Conservation (phyloP, 2,329 filamentous ascomycete species). For the Paecilomyces niveus region DNA sequence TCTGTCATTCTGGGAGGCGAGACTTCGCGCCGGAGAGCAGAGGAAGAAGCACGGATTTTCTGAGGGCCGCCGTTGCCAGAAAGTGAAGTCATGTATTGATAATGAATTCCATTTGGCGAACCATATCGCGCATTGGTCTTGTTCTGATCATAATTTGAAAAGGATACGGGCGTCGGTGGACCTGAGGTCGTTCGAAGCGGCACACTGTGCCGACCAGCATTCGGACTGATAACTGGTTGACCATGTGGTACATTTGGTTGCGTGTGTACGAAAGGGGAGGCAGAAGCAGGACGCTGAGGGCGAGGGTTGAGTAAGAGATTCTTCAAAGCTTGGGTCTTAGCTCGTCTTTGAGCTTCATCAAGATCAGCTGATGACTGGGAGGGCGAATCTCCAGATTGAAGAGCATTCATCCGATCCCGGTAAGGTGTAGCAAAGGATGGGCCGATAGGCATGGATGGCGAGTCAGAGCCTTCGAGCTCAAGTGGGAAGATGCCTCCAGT, state of each 20-base stretch:
- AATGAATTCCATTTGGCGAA: conserved; percentile 12
- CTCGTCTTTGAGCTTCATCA: conserved; percentile 33
- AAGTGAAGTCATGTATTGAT: conserved; percentile 16
- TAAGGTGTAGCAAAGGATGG: conserved; percentile 60
- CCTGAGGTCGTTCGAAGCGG: conserved; percentile 27
- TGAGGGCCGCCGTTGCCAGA: conserved; percentile 12
- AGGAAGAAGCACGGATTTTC: conserved; percentile 20
- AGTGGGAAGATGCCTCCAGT: conserved; percentile 56
- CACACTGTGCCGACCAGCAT: conserved; percentile 22
- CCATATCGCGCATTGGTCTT: conserved; percentile 4
- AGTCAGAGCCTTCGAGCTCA: conserved; percentile 59
- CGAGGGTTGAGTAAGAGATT: conserved; percentile 37
- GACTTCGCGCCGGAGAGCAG: conserved; percentile 25
- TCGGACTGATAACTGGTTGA: conserved; percentile 11
- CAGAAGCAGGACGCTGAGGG: conserved; percentile 27
- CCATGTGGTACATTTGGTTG: conserved; percentile 12
- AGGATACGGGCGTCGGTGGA: conserved; percentile 19
- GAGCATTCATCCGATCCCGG: conserved; percentile 38
- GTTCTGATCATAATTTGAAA: conserved; percentile 11
- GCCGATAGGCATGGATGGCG: conserved; percentile 48
- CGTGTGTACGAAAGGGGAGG: conserved; percentile 18
- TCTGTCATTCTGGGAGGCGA: conserved; percentile 11
- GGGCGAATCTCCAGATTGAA: conserved; percentile 30
- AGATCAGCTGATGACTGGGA: conserved; percentile 19
- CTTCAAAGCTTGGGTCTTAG: conserved; percentile 40